These are phyloP conservation scores for Tetrastigma voinierianum DNA, from an alignment of 164 flowering plant species.

Conservation along the genomic window DNA sequence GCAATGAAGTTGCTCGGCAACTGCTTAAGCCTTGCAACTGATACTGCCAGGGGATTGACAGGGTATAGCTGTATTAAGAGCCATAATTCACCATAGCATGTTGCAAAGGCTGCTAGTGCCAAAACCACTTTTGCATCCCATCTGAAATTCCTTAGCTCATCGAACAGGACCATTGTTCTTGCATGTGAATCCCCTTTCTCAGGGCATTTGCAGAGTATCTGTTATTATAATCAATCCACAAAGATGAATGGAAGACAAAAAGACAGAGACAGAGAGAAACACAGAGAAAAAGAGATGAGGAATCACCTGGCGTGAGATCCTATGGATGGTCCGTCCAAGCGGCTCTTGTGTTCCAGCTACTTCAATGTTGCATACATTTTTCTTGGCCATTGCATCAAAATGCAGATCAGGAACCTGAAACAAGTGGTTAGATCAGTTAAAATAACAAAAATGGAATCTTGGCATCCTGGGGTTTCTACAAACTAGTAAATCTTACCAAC, in stretches of 20 bases:
- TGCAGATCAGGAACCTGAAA: conserved; percentile 40
- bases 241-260: background rate
- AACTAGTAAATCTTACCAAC: too few relatives aligned
- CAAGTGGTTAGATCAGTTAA: background rate
- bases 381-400: conserved; percentile 8
- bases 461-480: too few relatives aligned
- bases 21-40: conserved; percentile 46
- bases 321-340: conserved; percentile 30
- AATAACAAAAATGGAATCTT: too few relatives aligned
- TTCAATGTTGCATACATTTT: conserved; percentile 18
- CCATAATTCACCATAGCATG: conserved; percentile 56
- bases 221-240: conserved; percentile 14
- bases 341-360: conserved; percentile 33
- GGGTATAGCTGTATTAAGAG: conserved; percentile 42
- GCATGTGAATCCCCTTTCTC: conserved; percentile 32
- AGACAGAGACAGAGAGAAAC: background rate
- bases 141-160: conserved; percentile 41
- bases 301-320: conserved; percentile 49
- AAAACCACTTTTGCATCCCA: conserved; percentile 78
- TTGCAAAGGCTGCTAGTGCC: conserved; percentile 64
- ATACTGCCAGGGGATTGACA: conserved; percentile 44
- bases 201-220: conserved; percentile 42
- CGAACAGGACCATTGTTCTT: conserved; percentile 51
- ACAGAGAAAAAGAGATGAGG: conserved; percentile 4
- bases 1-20: conserved; percentile 32